Evolutionary conservation across 1,284 basidiomycete species (phyloP).

Genomic region (Pseudozyma sp.): DNA sequence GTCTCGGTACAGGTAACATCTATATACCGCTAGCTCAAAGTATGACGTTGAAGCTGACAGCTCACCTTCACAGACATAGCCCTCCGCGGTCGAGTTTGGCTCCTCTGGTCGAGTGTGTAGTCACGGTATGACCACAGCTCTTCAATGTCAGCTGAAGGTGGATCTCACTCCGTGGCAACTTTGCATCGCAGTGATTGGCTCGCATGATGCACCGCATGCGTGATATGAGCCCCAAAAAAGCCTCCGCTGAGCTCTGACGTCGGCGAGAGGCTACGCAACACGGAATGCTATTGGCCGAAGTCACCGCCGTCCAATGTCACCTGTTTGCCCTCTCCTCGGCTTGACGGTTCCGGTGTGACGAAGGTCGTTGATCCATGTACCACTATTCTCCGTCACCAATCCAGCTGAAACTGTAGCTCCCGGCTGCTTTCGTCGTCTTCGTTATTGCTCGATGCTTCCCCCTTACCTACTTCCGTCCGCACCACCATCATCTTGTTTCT

Average conservation of each 20-base stretch:
- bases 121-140: too few species aligned
- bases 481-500: constrained; percentile 35
- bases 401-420: background rate
- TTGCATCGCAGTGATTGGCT: constrained; percentile 2
- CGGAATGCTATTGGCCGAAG: background rate
- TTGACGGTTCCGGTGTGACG: background rate
- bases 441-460: background rate
- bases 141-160: too few species aligned
- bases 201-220: constrained; percentile 5
- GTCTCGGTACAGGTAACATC: too few species aligned
- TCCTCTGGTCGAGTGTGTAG: too few species aligned
- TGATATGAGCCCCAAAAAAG: background rate
- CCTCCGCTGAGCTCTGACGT: too few species aligned
- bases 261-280: background rate
- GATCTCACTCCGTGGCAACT: too few species aligned
- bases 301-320: too few species aligned
- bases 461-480: constrained; percentile 7
- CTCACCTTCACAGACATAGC: too few species aligned
- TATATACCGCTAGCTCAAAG: too few species aligned
- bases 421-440: background rate
- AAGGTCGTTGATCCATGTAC: constrained; percentile 7
- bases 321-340: background rate
- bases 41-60: too few species aligned
- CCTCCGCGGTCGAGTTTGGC: too few species aligned
- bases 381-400: background rate